These are phyloP conservation scores for Microcyclosporella mali DNA, from an alignment of 2,329 filamentous ascomycete genomes.

Conservation along the genomic window DNA sequence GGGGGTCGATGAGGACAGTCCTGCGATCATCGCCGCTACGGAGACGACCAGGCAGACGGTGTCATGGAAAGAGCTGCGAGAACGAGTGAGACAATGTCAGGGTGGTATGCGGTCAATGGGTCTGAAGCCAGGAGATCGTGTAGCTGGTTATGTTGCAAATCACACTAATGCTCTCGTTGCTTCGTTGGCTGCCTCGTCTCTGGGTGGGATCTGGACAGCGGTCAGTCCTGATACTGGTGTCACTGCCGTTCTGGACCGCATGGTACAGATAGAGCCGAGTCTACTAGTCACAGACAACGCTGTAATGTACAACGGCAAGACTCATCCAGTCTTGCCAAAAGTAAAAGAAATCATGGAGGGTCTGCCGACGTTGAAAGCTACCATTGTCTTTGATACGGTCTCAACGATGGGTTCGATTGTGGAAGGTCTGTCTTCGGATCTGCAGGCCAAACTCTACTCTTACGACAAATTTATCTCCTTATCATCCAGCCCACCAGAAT, in stretches of 20 bases:
- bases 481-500: slow-evolving; percentile 31
- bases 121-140: slow-evolving; percentile 55
- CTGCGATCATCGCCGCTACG: slow-evolving; percentile 74
- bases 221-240: slow-evolving; percentile 91
- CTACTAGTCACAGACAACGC: slow-evolving; percentile 84
- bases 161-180: slow-evolving; percentile 81
- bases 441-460: slow-evolving; percentile 15
- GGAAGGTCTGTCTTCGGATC: slow-evolving; percentile 14
- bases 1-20: slow-evolving; percentile 51
- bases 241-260: slow-evolving; percentile 78
- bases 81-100: slow-evolving; percentile 68
- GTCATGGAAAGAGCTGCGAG: slow-evolving; percentile 74
- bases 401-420: slow-evolving; percentile 36
- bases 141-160: slow-evolving; percentile 77
- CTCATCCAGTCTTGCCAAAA: slow-evolving; percentile 74
- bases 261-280: slow-evolving; percentile 77
- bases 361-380: slow-evolving; percentile 60
- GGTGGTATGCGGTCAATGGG: slow-evolving; percentile 62
- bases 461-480: slow-evolving; percentile 31
- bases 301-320: slow-evolving; percentile 83
- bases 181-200: slow-evolving; percentile 73
- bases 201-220: slow-evolving; percentile 88
- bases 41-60: slow-evolving; percentile 62
- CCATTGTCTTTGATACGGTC: slow-evolving; percentile 68
- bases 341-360: slow-evolving; percentile 66